Base-by-base conservation (phyloP, 805 yeast genomes). In the Candida sanyiensis region DNA sequence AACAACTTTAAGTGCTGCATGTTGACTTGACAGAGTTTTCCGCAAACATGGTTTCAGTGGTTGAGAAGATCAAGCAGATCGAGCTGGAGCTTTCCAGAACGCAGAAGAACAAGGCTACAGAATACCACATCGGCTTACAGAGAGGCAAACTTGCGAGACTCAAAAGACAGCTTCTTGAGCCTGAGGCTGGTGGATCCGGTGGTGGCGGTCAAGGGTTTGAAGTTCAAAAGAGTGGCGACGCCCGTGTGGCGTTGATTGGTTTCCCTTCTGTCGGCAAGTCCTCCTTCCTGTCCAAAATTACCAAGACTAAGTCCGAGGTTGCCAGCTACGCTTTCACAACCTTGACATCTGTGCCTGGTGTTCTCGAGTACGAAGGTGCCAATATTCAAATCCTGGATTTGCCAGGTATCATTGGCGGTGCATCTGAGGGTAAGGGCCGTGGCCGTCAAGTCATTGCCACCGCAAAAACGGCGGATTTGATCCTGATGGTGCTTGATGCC, bases 211-310 rank as follows among this genome's bases (percentile, higher is more conserved):
- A 79, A 40, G 95, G 95, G 1, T 90, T 90, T 59, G 98, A 93
- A 62, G 97, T 90, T 2, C 78, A 87, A 31, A 90, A 93, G 61
- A 82, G 93, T 33, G 97, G 97, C 28, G 97, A 90, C 69, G 97
- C 97, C 0, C 73, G 98, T 50, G 95, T 87, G 3, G 94, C 94
- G 15, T 68, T 90, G 39, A 89, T 93, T 62, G 98, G 98, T 22
- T 90, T 89, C 60, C 98, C 98, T 13, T 89, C 97, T 2, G 98
- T 93, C 18, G 98, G 98, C 59, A 90, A 90, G 54, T 89, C 97
- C 1, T 86, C 96, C 2, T 77, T 90, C 48, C 68, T 90, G 43
- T 80, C 87, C 15, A 86, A 87, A 54, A 85, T 93, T 39, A 90
- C 98, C 16, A 84, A 85, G 53, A 90, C 97, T 2, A 86, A 86